phyloP scores from a whole-genome alignment of 352 stramenopile species.

The Phytophthora fragariaefolia region DNA sequence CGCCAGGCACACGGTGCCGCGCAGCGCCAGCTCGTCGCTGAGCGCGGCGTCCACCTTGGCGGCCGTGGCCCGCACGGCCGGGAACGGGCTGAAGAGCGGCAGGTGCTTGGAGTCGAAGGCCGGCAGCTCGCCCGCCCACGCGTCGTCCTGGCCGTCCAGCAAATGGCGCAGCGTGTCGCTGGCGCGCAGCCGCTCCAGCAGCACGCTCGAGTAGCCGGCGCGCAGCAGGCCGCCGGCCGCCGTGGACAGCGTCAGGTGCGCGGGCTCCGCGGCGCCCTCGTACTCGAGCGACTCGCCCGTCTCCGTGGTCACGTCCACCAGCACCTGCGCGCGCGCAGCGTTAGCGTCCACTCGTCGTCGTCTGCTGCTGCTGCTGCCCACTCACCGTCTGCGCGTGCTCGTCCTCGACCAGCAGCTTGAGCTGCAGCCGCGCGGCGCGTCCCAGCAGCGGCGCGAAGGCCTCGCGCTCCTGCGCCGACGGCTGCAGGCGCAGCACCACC shows the following conservation, averaged over 20 bases:
- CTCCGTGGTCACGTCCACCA: conserved; percentile 72
- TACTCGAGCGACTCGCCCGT: conserved; percentile 70
- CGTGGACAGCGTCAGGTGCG: conserved; percentile 70
- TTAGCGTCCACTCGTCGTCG: not conserved
- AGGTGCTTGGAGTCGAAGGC: conserved; percentile 75
- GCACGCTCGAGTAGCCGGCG: conserved; percentile 68
- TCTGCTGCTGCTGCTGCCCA: not conserved
- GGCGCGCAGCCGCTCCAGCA: conserved; percentile 78
- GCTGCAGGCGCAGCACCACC: conserved; percentile 83
- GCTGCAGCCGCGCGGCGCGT: conserved; percentile 55
- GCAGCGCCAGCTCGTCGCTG: conserved; percentile 43
- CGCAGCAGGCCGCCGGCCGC: conserved; percentile 53
- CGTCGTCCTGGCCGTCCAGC: conserved; percentile 43
- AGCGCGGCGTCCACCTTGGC: conserved; percentile 24
- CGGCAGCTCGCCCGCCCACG: conserved; percentile 69
- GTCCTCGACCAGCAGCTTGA: conserved; percentile 75
- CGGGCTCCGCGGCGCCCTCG: conserved; percentile 44
- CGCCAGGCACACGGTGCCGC: conserved; percentile 73
- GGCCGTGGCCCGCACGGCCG: conserved; percentile 52
- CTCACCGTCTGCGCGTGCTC: conserved; percentile 63
- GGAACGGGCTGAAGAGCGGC: conserved; percentile 85
- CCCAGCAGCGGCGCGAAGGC: conserved; percentile 78
- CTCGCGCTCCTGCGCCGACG: conserved; percentile 71
- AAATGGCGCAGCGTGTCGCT: conserved; percentile 65
- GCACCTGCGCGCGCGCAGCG: conserved; percentile 34